Conservation (phyloP, 805 yeast species). For the Candida andamanensis region DNA sequence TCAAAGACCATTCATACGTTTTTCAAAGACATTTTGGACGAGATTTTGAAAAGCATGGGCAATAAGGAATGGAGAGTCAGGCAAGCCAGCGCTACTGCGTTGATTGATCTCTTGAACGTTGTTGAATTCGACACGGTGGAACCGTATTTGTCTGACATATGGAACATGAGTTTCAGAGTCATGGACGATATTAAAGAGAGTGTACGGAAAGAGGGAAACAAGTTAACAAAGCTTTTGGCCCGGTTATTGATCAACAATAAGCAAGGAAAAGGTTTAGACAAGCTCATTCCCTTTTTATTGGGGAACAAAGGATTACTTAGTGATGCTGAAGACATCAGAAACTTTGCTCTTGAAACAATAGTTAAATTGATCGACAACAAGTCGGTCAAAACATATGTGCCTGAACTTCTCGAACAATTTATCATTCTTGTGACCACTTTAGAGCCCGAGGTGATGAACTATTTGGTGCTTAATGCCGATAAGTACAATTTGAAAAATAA, state of each 20-base stretch:
- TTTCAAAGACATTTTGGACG: conserved; percentile 56
- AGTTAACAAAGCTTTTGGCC: conserved; percentile 62
- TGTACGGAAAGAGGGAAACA: conserved; percentile 76
- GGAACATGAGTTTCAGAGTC: conserved; percentile 83
- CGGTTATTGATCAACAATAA: conserved; percentile 47
- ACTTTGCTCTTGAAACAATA: conserved; percentile 72
- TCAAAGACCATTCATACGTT: conserved; percentile 48
- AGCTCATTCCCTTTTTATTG: conserved; percentile 70
- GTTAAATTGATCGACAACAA: conserved; percentile 62
- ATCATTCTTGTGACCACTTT: conserved; percentile 72
- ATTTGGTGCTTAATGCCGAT: conserved; percentile 80
- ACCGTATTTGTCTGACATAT: conserved; percentile 54
- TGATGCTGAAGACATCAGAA: conserved; percentile 79
- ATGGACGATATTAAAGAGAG: conserved; percentile 95
- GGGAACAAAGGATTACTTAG: conserved; percentile 77
- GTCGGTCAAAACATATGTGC: conserved; percentile 61
- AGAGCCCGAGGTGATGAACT: conserved; percentile 88
- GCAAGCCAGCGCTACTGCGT: conserved; percentile 76
- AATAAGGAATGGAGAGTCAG: conserved; percentile 89
- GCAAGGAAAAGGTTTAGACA: conserved; percentile 37
- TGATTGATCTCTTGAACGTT: conserved; percentile 65
- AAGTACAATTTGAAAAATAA: conserved; percentile 71
- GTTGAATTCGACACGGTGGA: conserved; percentile 51
- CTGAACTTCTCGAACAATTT: conserved; percentile 64
- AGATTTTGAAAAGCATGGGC: conserved; percentile 64